phyloP scores from a whole-genome alignment of 2,329 filamentous ascomycete genomes.

The Calonectria pauciramosa region DNA sequence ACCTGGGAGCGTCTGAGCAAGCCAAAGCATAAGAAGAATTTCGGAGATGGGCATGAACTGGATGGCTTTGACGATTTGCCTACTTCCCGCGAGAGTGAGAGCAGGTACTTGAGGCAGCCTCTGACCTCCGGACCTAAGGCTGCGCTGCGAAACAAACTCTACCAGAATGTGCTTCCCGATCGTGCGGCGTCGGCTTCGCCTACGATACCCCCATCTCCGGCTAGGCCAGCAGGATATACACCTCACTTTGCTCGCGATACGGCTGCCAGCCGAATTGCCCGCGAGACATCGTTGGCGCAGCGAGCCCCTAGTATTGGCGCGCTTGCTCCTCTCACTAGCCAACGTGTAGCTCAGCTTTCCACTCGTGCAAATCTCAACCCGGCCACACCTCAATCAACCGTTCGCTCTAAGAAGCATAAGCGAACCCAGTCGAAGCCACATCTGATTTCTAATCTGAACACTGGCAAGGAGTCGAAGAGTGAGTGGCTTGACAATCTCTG shows the following conservation, averaged over 20 bases:
- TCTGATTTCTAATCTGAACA: slow-evolving; percentile 86
- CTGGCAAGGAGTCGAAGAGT: slow-evolving; percentile 85
- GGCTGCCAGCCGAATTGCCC: slow-evolving; percentile 73
- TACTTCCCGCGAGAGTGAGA: slow-evolving; percentile 86
- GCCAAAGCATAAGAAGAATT: slow-evolving; percentile 70
- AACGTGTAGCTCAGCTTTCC: slow-evolving; percentile 68
- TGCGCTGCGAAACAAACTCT: slow-evolving; percentile 67
- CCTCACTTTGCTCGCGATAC: slow-evolving; percentile 77
- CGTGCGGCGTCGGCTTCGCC: slow-evolving; percentile 67
- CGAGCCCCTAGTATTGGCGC: slow-evolving; percentile 68
- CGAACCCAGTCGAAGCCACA: slow-evolving; percentile 81
- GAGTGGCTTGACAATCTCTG: slow-evolving; percentile 51
- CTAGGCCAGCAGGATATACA: slow-evolving; percentile 55
- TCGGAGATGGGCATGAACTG: slow-evolving; percentile 92
- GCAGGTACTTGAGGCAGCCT: slow-evolving; percentile 85
- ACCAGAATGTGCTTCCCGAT: slow-evolving; percentile 68
- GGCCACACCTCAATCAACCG: slow-evolving; percentile 55
- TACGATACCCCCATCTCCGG: slow-evolving; percentile 65
- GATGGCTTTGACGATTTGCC: slow-evolving; percentile 96
- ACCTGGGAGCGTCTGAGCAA: slow-evolving; percentile 78
- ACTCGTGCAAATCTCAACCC: slow-evolving; percentile 62
- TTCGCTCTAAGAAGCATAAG: slow-evolving; percentile 70
- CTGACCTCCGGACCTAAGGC: slow-evolving; percentile 77
- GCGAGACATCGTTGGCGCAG: slow-evolving; percentile 73
- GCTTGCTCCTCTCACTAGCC: slow-evolving; percentile 67